phyloP scores from a whole-genome alignment of 2,329 filamentous ascomycete species.

The Diaporthe destruens region DNA sequence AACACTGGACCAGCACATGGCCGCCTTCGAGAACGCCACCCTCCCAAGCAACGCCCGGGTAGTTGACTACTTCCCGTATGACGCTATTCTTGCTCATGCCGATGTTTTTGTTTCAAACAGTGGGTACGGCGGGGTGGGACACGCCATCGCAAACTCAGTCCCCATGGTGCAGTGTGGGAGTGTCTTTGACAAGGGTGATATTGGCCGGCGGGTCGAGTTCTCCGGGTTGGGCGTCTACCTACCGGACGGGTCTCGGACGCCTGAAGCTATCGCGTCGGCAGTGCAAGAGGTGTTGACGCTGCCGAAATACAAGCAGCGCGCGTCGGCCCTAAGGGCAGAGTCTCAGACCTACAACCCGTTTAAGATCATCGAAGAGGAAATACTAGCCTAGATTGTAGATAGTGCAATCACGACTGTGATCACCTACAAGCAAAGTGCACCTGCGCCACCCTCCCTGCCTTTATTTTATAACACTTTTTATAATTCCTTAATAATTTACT shows the following conservation, averaged over 20 bases:
- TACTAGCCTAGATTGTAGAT: too few species aligned
- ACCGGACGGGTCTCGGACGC: constrained; percentile 36
- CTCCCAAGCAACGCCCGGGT: constrained; percentile 58
- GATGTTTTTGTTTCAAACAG: neutral
- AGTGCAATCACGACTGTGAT: too few species aligned
- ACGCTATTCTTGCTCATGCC: constrained; percentile 52
- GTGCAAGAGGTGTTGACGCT: neutral
- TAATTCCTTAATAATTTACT: too few species aligned
- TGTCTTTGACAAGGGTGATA: neutral
- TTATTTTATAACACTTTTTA: too few species aligned
- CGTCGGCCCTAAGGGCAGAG: neutral
- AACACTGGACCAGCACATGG: constrained; percentile 42
- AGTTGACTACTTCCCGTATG: constrained; percentile 62
- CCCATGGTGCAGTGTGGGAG: neutral
- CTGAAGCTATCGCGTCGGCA: neutral
- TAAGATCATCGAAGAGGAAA: neutral
- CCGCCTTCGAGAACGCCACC: constrained; percentile 14
- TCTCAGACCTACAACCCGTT: neutral
- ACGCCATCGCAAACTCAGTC: neutral
- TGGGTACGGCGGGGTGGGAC: neutral
- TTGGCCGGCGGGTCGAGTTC: neutral
- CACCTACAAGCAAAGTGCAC: too few species aligned
- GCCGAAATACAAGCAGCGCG: neutral
- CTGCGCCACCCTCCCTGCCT: too few species aligned
- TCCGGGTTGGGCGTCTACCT: neutral